phyloP scores from a whole-genome alignment of 1,284 basidiomycete genomes.

The Bondarzewia mesenterica region DNA sequence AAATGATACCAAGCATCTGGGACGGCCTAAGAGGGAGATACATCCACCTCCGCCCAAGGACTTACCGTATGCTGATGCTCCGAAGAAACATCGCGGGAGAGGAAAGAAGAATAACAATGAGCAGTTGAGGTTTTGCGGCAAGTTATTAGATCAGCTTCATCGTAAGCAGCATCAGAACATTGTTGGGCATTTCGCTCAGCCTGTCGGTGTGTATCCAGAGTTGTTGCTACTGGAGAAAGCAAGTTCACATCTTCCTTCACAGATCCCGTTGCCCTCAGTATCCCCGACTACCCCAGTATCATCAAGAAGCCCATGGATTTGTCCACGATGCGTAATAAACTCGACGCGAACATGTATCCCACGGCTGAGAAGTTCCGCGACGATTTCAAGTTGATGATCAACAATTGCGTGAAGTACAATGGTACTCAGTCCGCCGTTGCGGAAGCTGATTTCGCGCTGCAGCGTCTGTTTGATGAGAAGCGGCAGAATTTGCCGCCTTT shows the following conservation, averaged over 20 bases:
- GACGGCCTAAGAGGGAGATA: conserved; percentile 94
- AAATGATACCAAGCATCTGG: too few relatives aligned
- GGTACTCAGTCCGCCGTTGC: too few relatives aligned
- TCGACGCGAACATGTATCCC: conserved; percentile 71
- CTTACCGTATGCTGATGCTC: too few relatives aligned
- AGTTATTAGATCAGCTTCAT: conserved; percentile 73
- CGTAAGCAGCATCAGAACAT: too few relatives aligned
- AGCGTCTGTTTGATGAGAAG: conserved; percentile 92
- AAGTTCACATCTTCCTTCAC: too few relatives aligned
- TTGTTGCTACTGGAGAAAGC: too few relatives aligned
- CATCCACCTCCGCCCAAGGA: conserved; percentile 94
- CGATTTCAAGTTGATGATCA: conserved; percentile 93
- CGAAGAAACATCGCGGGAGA: conserved; percentile 51
- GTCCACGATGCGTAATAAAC: conserved; percentile 76
- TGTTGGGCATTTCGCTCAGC: too few relatives aligned
- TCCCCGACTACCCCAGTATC: too few relatives aligned
- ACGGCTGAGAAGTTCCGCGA: too few relatives aligned
- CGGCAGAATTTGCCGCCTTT: conserved; percentile 75
- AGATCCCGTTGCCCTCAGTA: too few relatives aligned
- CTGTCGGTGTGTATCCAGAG: too few relatives aligned
- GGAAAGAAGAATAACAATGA: conserved; percentile 69
- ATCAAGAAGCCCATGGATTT: conserved; percentile 96
- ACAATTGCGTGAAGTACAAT: conserved; percentile 94
- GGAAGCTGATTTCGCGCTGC: too few relatives aligned
- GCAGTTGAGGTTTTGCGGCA: conserved; percentile 80